Evolutionary conservation across 2,329 filamentous ascomycete genomes (phyloP).

Genomic region (Celoporthe dispersa): DNA sequence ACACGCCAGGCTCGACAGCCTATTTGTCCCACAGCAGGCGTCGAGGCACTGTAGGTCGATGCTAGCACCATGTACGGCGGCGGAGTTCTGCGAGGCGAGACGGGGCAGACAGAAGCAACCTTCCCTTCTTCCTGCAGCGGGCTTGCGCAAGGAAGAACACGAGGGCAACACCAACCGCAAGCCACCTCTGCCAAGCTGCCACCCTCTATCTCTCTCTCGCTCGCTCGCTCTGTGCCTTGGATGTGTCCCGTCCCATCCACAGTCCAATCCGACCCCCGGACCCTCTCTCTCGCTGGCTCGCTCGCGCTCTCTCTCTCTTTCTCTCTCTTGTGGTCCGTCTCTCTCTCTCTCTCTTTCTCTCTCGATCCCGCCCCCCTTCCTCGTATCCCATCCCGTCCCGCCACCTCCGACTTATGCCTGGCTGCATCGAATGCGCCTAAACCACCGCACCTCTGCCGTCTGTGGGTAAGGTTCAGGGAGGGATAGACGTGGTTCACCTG

Average conservation of each 20-base stretch:
- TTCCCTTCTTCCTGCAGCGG: not conserved
- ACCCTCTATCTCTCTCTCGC: not conserved
- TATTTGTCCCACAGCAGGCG: not conserved
- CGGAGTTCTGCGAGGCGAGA: not conserved
- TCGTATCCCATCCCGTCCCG: not conserved
- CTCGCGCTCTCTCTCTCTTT: not conserved
- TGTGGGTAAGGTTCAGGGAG: not conserved
- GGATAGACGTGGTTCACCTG: not conserved
- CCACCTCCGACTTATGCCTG: not conserved
- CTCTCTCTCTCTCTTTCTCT: not conserved
- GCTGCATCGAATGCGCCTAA: not conserved
- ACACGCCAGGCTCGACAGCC: conserved; percentile 6
- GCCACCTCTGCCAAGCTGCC: not conserved
- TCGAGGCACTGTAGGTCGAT: not conserved
- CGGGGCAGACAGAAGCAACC: not conserved
- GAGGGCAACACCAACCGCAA: conserved; percentile 4
- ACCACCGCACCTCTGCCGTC: not conserved
- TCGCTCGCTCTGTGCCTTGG: not conserved
- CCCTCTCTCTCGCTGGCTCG: not conserved
- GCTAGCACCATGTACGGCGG: conserved; percentile 13
- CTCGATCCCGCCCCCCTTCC: not conserved
- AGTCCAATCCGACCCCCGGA: not conserved
- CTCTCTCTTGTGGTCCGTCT: not conserved
- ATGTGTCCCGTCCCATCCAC: not conserved
- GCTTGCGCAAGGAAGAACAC: not conserved